Percentiles rank a stretch among this genome's conserved stretches.
Evolutionary conservation across 2,329 filamentous ascomycete genomes (phyloP).

Genomic region (Penicillium sp.): DNA sequence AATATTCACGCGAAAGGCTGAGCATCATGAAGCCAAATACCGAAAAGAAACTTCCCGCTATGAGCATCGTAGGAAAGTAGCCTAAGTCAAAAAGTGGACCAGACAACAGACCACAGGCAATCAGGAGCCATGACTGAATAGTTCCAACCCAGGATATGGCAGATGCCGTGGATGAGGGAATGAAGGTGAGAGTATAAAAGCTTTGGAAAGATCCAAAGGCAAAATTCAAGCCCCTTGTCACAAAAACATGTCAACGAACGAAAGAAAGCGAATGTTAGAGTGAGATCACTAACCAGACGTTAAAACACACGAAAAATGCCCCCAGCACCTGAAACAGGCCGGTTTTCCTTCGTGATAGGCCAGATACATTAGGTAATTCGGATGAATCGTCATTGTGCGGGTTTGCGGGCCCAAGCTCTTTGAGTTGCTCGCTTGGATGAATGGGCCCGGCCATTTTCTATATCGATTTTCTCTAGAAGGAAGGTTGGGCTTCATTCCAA

Average conservation of each 20-base stretch:
- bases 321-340: slow-evolving; percentile 33
- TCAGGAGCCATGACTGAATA: slow-evolving; percentile 49
- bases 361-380: neutral
- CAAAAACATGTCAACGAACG: neutral
- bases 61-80: slow-evolving; percentile 44
- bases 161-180: slow-evolving; percentile 36
- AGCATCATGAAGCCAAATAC: slow-evolving; percentile 51
- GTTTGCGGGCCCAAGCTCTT: slow-evolving; percentile 1
- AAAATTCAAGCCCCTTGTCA: slow-evolving; percentile 21
- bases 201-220: slow-evolving; percentile 56
- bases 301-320: slow-evolving; percentile 37
- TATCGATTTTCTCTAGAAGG: neutral
- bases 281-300: slow-evolving; percentile 24
- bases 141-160: slow-evolving; percentile 53
- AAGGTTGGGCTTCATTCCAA: neutral
- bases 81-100: slow-evolving; percentile 52
- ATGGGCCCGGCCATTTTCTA: neutral
- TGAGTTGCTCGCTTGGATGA: neutral
- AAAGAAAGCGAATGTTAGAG: neutral
- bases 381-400: neutral
- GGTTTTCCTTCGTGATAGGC: neutral
- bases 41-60: slow-evolving; percentile 41
- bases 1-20: slow-evolving; percentile 43
- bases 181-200: slow-evolving; percentile 42
- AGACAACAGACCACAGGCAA: slow-evolving; percentile 48